Base-by-base conservation (phyloP, 345 rosid genomes). In the Eucalyptus curtisii region DNA sequence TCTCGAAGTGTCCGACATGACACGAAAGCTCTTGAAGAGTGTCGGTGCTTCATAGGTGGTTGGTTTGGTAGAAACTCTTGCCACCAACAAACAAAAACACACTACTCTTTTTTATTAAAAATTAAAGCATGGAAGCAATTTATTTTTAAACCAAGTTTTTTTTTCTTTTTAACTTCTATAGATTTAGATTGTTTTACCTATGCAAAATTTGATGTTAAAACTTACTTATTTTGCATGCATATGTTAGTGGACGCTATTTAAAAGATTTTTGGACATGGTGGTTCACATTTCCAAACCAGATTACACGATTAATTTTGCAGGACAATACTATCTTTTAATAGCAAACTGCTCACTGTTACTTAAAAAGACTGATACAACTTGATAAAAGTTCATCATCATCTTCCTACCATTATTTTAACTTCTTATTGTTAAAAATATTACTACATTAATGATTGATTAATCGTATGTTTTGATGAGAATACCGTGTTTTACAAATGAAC, bases 341-440 rank as follows among this genome's bases (percentile, higher is more conserved):
- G 6, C 13, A 0, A 57, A 57, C 13, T 1, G 1, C n/a, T n/a
- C n/a, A 10, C 1, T 25, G 0, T 57, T 57, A 57, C 64, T 57
- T 57, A 25, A 57, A 57, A 57, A 25, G 27, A 24, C 13, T 25
- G 14, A 57, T 25, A 25, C 14, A 10, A 5, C 13, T 57, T 25
- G 64, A 25, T 57, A 57, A 57, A 57, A 57, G 64, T 57, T 25
- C 13, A 57, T 57, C 64, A 57, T 57, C 30, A 25, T 24, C 30
- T 57, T 57, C 3, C 6, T 24, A 57, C 3, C 5, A 57, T 24
- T 57, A 25, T 24, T 57, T 10, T 16, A 25, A 57, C 64, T 25
- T 57, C 12, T 25, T 57, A 57, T 57, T 57, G 64, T 57, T 55
- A 57, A 57, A 57, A 57, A 57, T 57, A 57, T 57, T 57, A 25